These are phyloP conservation scores for Aphanomyces cochlioides DNA, from an alignment of 352 stramenopile genomes.

Conservation along the genomic window DNA sequence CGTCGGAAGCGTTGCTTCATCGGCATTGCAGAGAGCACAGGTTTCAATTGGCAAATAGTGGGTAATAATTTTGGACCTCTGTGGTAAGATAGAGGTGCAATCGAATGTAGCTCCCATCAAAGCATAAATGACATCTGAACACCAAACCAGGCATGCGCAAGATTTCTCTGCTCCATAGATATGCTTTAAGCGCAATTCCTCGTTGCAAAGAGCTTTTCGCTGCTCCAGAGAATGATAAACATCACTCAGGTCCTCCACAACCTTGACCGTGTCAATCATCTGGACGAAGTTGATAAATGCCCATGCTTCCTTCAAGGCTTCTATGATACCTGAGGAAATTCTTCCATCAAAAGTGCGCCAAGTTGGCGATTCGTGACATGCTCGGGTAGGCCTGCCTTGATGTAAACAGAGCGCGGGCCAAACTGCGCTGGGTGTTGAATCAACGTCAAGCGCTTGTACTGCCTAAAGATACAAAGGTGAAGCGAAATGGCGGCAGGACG, in stretches of 20 bases:
- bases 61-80: too few species aligned
- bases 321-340: too few species aligned
- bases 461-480: constrained; percentile 30
- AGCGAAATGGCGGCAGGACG: background rate
- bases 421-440: constrained; percentile 63
- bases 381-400: constrained; percentile 54
- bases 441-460: constrained; percentile 46
- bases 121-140: constrained; percentile 35
- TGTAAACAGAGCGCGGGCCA: constrained; percentile 61
- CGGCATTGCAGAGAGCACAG: too few species aligned
- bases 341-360: too few species aligned
- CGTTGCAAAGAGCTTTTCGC: constrained; percentile 42
- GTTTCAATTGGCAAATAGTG: too few species aligned
- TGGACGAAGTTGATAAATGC: background rate
- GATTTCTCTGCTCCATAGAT: constrained; percentile 55
- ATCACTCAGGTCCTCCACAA: constrained; percentile 56
- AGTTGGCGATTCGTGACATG: constrained; percentile 38
- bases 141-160: constrained; percentile 59
- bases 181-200: constrained; percentile 48
- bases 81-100: background rate
- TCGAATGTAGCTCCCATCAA: background rate
- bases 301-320: too few species aligned
- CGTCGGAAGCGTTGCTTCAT: too few species aligned
- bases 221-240: constrained; percentile 54
- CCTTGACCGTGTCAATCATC: constrained; percentile 50